Percentiles rank a stretch among this genome's conserved stretches.
These are phyloP conservation scores for Bjerkandera adusta DNA, from an alignment of 1,284 basidiomycete species.

Conservation along the genomic window DNA sequence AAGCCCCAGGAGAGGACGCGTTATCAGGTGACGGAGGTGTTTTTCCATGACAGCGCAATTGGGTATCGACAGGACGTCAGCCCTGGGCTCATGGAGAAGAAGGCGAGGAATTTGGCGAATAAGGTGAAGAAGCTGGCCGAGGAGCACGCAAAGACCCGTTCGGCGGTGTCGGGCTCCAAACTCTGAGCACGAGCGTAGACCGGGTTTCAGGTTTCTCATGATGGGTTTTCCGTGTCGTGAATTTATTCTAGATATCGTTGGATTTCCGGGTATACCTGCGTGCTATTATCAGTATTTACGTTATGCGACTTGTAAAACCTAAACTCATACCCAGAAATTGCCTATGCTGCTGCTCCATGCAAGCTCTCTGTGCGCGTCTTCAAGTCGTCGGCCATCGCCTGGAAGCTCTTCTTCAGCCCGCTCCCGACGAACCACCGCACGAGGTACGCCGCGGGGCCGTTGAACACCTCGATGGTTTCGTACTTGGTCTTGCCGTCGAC, in stretches of 20 bases:
- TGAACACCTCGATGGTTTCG: constrained; percentile 62
- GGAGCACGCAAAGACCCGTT: too few species aligned
- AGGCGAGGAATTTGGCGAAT: neutral
- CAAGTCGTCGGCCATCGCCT: constrained; percentile 56
- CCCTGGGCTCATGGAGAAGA: constrained; percentile 3
- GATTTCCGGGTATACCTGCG: too few species aligned
- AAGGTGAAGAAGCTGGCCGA: neutral
- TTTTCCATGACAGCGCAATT: neutral
- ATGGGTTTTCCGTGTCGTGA: too few species aligned
- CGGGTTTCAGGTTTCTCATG: too few species aligned
- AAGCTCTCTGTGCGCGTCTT: constrained; percentile 48
- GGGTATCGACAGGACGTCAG: neutral
- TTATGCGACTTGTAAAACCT: neutral
- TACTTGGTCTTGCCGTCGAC: constrained; percentile 46
- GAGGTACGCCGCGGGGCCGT: constrained; percentile 54
- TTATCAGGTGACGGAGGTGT: constrained; percentile 2
- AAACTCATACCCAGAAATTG: neutral
- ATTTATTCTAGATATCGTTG: too few species aligned
- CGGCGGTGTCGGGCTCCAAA: too few species aligned
- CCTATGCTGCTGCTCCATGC: neutral
- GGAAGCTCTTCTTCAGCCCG: constrained; percentile 45
- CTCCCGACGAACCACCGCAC: constrained; percentile 43
- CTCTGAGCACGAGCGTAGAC: too few species aligned
- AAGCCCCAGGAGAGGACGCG: neutral
- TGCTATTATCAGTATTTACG: too few species aligned